phyloP scores from a whole-genome alignment of 139 green algal species.

The Deuterostichococcus epilithicus region DNA sequence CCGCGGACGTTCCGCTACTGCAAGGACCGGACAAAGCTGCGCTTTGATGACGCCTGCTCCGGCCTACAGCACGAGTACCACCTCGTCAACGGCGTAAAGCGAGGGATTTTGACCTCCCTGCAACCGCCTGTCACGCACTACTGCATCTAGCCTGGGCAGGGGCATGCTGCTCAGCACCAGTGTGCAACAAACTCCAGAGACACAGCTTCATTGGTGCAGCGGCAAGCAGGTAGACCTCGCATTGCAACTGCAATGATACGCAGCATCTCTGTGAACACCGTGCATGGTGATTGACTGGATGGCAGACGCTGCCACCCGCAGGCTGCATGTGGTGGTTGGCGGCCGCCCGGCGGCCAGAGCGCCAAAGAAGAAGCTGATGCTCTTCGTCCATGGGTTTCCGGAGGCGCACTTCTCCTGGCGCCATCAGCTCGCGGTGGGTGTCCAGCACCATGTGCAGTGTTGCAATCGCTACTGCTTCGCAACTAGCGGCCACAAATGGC shows the following conservation, averaged over 20 bases:
- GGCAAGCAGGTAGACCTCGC: too few species aligned
- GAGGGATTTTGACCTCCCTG: too few species aligned
- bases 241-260: too few species aligned
- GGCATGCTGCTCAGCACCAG: too few species aligned
- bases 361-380: slow-evolving; percentile 39
- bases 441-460: neutral
- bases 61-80: neutral
- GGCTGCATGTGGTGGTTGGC: neutral
- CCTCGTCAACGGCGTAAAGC: neutral
- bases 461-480: neutral
- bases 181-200: too few species aligned
- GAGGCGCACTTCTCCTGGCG: slow-evolving; percentile 40
- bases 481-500: slow-evolving; percentile 30
- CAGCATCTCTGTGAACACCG: too few species aligned
- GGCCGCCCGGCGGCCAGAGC: too few species aligned
- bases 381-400: slow-evolving; percentile 66
- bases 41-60: neutral
- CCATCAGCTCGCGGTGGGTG: slow-evolving; percentile 13
- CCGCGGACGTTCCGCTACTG: neutral
- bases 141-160: too few species aligned
- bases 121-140: too few species aligned
- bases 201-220: too few species aligned
- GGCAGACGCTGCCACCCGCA: too few species aligned
- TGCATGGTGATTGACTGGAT: too few species aligned
- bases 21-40: neutral